Percentiles rank a stretch among this genome's conserved stretches.
phyloP scores from a whole-genome alignment of 768 basidiomycete species.

The Psilocybe azurescens region DNA sequence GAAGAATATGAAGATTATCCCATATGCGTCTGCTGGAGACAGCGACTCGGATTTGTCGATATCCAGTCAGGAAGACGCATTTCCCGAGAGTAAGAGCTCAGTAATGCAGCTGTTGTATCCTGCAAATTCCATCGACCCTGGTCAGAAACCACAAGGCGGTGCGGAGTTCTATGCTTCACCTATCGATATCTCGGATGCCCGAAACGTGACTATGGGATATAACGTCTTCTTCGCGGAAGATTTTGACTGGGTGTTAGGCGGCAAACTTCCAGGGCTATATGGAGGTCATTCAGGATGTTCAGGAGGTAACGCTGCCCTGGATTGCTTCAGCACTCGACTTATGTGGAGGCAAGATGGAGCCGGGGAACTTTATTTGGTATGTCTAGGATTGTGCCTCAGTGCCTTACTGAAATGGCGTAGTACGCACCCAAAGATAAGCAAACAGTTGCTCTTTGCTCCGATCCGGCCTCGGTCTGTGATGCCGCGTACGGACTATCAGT shows the following conservation, averaged over 20 bases:
- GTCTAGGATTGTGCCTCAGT: constrained; percentile 26
- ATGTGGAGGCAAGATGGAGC: constrained; percentile 79
- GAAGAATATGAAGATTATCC: constrained; percentile 60
- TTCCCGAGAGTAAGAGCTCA: constrained; percentile 33
- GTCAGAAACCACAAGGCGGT: constrained; percentile 65
- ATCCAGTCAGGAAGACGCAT: background rate
- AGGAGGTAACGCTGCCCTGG: constrained; percentile 70
- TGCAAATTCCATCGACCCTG: constrained; percentile 71
- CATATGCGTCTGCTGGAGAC: constrained; percentile 39
- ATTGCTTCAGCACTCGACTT: constrained; percentile 84
- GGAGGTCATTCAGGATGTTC: constrained; percentile 73
- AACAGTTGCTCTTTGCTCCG: constrained; percentile 58
- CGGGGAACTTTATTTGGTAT: constrained; percentile 80
- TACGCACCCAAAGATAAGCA: constrained; percentile 81
- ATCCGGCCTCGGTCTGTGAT: constrained; percentile 67
- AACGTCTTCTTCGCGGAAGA: constrained; percentile 77
- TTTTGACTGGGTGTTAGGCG: constrained; percentile 82
- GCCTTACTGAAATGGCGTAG: constrained; percentile 37
- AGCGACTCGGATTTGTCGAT: constrained; percentile 17
- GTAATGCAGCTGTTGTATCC: constrained; percentile 74
- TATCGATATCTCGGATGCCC: constrained; percentile 47
- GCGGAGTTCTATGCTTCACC: constrained; percentile 68
- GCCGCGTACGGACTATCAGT: constrained; percentile 74
- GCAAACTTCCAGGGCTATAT: constrained; percentile 85
- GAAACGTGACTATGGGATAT: constrained; percentile 65